Conservation (phyloP, 768 basidiomycete genomes). For the Rhodocollybia butyracea region DNA sequence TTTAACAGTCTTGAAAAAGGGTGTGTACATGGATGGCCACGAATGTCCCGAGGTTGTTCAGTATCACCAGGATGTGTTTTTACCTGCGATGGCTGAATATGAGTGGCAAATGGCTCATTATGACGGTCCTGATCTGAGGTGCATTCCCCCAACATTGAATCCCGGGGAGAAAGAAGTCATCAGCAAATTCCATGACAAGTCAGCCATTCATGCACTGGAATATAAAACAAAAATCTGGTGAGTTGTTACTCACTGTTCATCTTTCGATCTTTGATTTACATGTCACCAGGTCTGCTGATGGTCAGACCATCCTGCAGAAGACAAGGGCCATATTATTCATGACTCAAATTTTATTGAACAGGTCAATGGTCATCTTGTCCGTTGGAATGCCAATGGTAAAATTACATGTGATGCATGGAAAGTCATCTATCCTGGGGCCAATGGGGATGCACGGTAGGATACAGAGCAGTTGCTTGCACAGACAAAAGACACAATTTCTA, state of each 20-base stretch:
- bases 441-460: slow-evolving; percentile 21
- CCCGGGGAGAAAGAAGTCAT: slow-evolving; percentile 2
- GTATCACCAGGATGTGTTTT: slow-evolving; percentile 27
- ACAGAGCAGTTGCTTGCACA: slow-evolving; percentile 17
- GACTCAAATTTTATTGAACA: slow-evolving; percentile 29
- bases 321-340: slow-evolving; percentile 28
- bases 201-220: neutral
- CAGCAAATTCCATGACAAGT: neutral
- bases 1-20: slow-evolving; percentile 23
- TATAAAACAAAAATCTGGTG: neutral
- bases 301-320: slow-evolving; percentile 9
- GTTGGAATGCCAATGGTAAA: slow-evolving; percentile 9
- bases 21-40: slow-evolving; percentile 37
- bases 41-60: slow-evolving; percentile 31
- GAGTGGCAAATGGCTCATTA: neutral
- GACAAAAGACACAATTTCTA: slow-evolving; percentile 24
- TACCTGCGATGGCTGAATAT: slow-evolving; percentile 25
- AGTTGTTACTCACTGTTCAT: neutral
- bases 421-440: slow-evolving; percentile 23
- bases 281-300: neutral
- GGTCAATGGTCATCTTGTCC: slow-evolving; percentile 18
- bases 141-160: neutral
- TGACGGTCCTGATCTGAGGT: neutral
- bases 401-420: slow-evolving; percentile 20
- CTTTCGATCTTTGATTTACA: neutral